A percentile compares a stretch with the other conserved stretches of the same genome.
phyloP scores from a whole-genome alignment of 2,329 filamentous ascomycete genomes.

The Venturia aucupariae region DNA sequence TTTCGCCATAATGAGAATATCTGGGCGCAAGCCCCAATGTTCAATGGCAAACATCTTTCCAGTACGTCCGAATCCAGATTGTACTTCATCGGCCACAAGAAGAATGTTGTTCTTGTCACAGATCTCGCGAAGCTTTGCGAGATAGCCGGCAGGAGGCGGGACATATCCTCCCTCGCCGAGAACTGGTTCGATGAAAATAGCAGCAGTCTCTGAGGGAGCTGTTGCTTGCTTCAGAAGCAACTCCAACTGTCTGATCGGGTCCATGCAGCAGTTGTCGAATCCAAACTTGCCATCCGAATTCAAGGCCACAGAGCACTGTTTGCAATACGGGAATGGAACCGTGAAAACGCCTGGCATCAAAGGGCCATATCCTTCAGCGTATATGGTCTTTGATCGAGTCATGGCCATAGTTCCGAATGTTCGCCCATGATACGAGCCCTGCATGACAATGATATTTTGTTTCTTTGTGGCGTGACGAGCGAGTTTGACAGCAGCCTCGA shows the following conservation, averaged over 20 bases:
- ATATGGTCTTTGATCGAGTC: slow-evolving; percentile 29
- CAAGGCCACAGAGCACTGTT: slow-evolving; percentile 27
- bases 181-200: slow-evolving; percentile 29
- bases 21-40: slow-evolving; percentile 34
- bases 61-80: slow-evolving; percentile 35
- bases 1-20: slow-evolving; percentile 34
- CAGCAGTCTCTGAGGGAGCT: slow-evolving; percentile 28
- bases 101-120: slow-evolving; percentile 37
- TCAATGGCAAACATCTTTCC: slow-evolving; percentile 37
- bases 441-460: slow-evolving; percentile 31
- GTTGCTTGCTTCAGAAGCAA: slow-evolving; percentile 28
- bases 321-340: slow-evolving; percentile 31
- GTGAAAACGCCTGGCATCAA: slow-evolving; percentile 32
- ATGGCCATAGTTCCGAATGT: slow-evolving; percentile 30
- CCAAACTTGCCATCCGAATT: slow-evolving; percentile 23
- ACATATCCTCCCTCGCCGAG: slow-evolving; percentile 31
- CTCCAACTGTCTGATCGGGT: slow-evolving; percentile 27
- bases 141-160: slow-evolving; percentile 24
- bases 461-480: slow-evolving; percentile 29
- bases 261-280: slow-evolving; percentile 32
- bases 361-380: slow-evolving; percentile 26
- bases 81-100: slow-evolving; percentile 36
- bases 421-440: slow-evolving; percentile 29
- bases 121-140: slow-evolving; percentile 31
- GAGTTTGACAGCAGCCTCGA: slow-evolving; percentile 30